A percentile compares a stretch with the other conserved stretches of the same genome.
Conservation (phyloP, 805 yeast genomes). For the Komagataella pseudopastoris region DNA sequence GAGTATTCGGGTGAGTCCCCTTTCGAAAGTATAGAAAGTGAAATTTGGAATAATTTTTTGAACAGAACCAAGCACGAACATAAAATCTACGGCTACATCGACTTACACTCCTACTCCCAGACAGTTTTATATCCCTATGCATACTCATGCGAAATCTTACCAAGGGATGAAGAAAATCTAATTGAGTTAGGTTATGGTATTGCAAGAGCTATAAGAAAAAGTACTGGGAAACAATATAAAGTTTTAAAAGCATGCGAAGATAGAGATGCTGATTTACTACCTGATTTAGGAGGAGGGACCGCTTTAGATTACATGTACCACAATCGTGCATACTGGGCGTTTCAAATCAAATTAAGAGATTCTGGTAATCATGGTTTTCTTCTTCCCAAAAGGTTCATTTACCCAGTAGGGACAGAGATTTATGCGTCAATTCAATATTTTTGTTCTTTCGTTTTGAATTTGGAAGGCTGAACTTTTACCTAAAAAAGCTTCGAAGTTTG, state of each 20-base stretch:
- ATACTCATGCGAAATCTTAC: conserved; percentile 56
- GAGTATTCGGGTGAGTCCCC: conserved; percentile 69
- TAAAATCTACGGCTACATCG: conserved; percentile 62
- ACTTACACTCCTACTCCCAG: conserved; percentile 77
- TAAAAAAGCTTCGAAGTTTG: neutral
- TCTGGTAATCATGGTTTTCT: conserved; percentile 76
- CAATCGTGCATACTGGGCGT: conserved; percentile 72
- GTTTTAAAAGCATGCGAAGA: conserved; percentile 74
- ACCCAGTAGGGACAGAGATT: conserved; percentile 67
- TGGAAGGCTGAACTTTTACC: neutral
- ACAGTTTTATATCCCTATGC: conserved; percentile 78
- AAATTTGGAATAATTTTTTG: conserved; percentile 31
- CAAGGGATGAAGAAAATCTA: conserved; percentile 71
- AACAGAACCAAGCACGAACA: conserved; percentile 38
- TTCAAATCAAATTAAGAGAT: conserved; percentile 70
- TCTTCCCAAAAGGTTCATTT: conserved; percentile 54
- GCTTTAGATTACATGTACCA: conserved; percentile 79
- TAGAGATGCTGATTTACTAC: conserved; percentile 58
- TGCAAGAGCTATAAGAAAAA: conserved; percentile 54
- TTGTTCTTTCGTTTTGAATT: conserved; percentile 31
- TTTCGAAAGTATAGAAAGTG: conserved; percentile 52
- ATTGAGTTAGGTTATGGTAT: conserved; percentile 74
- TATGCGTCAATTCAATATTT: conserved; percentile 58
- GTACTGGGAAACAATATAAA: conserved; percentile 49
- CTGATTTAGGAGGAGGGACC: conserved; percentile 69